Base-by-base conservation (phyloP, 371 early-diverging fungal species). In the Nematocida sp. region DNA sequence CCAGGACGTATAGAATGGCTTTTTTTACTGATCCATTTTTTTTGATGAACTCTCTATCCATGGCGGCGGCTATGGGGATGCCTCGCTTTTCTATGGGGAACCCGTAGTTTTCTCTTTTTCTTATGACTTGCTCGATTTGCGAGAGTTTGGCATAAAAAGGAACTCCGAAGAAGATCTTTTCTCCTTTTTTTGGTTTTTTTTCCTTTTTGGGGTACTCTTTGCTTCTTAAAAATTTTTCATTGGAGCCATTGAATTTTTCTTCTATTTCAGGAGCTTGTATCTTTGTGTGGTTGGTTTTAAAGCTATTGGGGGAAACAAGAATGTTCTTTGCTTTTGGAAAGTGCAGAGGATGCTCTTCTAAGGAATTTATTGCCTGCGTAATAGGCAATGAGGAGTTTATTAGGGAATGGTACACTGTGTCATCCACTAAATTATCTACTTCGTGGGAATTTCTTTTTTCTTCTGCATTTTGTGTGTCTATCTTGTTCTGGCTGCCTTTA, bases 1-100 rank as follows among this genome's bases (percentile, higher is more conserved):
- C 75, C 11, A 71, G 60, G 4, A 45, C 75, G 32, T 36, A 71
- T 16, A 71, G 48, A 38, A 71, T 63, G 28, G 75, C 75, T n/a
- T 51, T 36, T 60, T 48, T 28, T 23, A 25, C 26, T 20, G 75
- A 71, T 7, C 66, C 66, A 13, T 61, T 57, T 49, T 71, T 25
- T 28, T 30, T 51, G 25, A 63, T 63, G 35, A 63, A 63, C 48
- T 20, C 23, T 25, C 28, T 71, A 11, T 71, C 75, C 35, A 71
- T 26, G 38, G 63, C 63, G 11, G 38, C 50, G 40, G 63, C 63
- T 48, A 63, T 63, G 3, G 63, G 63, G 25, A 63, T 63, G 35
- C 38, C 63, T 28, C 48, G 7, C 38, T 26, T 63, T 45, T 63
- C 63, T 30, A 63, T 30, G 30, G 63, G 75, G 55, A 49, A 61